Conservation (phyloP, 2,329 filamentous ascomycete genomes). For the Alternaria sp. region DNA sequence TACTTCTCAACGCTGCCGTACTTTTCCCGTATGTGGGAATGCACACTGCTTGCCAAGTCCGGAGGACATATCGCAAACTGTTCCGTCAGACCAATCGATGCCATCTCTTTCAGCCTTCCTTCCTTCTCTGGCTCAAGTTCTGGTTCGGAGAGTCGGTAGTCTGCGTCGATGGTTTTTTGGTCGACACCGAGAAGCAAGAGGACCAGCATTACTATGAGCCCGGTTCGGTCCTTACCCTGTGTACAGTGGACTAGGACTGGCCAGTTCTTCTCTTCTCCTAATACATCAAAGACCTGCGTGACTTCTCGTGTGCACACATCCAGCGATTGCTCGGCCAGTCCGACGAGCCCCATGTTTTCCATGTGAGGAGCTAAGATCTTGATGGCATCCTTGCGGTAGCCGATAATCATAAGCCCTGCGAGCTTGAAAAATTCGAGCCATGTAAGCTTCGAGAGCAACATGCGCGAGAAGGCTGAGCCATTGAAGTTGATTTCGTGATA, state of each 20-base stretch:
- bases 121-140: constrained; percentile 69
- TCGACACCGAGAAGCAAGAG: constrained; percentile 70
- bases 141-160: constrained; percentile 73
- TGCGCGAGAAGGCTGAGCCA: constrained; percentile 72
- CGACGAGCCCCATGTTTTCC: constrained; percentile 73
- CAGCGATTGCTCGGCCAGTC: constrained; percentile 74
- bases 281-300: constrained; percentile 60
- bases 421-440: constrained; percentile 73
- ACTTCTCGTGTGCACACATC: constrained; percentile 72
- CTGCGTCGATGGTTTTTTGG: constrained; percentile 68
- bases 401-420: constrained; percentile 68
- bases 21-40: constrained; percentile 64
- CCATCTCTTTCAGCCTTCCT: constrained; percentile 72
- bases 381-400: constrained; percentile 74
- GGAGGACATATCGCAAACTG: constrained; percentile 71
- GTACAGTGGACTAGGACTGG: constrained; percentile 83
- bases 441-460: constrained; percentile 71
- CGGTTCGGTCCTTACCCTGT: constrained; percentile 86
- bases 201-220: constrained; percentile 72
- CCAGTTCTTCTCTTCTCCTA: constrained; percentile 60
- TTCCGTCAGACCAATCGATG: constrained; percentile 73
- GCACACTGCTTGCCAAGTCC: constrained; percentile 69
- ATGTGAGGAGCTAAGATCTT: constrained; percentile 74
- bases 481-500: constrained; percentile 78
- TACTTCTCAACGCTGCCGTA: constrained; percentile 75